phyloP scores from a whole-genome alignment of 73 alveolate genomes.

The Tetrahymena borealis region DNA sequence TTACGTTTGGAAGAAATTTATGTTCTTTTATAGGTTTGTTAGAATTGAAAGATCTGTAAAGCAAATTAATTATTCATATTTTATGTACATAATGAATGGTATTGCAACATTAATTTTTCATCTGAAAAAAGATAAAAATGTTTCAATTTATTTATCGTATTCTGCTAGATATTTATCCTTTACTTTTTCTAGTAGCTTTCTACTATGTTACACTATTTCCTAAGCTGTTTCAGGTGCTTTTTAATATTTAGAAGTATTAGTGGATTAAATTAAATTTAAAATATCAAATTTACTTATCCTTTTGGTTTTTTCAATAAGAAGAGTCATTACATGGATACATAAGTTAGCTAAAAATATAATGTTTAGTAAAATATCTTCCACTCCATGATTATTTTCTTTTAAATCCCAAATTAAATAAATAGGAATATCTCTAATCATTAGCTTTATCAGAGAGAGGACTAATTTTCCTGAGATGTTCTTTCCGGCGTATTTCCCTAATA shows the following conservation, averaged over 20 bases:
- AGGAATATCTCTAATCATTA: neutral
- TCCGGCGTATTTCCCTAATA: neutral
- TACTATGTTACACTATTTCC: neutral
- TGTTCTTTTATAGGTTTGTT: too few relatives aligned
- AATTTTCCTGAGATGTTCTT: neutral
- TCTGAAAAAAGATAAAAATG: neutral
- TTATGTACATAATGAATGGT: neutral
- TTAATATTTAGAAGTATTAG: neutral
- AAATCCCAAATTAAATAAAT: neutral
- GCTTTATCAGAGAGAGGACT: neutral
- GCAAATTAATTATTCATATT: too few relatives aligned
- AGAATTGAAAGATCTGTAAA: too few relatives aligned
- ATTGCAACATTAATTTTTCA: neutral
- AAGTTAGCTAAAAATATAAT: neutral
- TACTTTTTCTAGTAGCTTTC: neutral
- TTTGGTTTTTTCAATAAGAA: neutral
- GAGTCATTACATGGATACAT: neutral
- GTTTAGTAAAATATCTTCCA: neutral
- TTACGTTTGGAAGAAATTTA: too few relatives aligned
- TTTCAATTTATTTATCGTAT: neutral
- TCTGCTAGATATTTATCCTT: neutral
- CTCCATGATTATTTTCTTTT: neutral
- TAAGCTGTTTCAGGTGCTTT: neutral
- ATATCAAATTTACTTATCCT: neutral
- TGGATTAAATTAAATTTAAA: neutral